Conservation (phyloP, 129 eudicot species). For the Sambucus nigra region DNA sequence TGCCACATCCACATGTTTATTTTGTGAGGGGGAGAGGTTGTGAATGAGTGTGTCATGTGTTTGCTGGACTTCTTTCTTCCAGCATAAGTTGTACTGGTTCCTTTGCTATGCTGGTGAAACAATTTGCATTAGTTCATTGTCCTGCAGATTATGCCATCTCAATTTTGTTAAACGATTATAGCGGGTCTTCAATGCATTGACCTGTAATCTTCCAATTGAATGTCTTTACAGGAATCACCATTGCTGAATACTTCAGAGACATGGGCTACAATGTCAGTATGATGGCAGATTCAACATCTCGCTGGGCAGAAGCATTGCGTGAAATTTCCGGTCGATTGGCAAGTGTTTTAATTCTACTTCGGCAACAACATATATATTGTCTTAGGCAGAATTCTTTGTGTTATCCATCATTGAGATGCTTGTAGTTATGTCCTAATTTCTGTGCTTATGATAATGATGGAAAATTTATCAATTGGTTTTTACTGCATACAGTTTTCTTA, state of each 20-base stretch:
- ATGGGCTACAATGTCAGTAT: constrained; percentile 99
- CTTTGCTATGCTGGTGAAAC: not conserved
- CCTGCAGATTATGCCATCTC: not conserved
- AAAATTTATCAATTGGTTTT: too few relatives aligned
- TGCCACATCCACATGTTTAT: too few relatives aligned
- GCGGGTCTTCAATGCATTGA: not conserved
- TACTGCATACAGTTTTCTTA: too few relatives aligned
- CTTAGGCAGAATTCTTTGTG: not conserved
- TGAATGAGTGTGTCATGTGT: not conserved
- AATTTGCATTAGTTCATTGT: too few relatives aligned
- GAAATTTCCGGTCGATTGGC: constrained; percentile 99
- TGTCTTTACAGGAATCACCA: constrained; percentile 71
- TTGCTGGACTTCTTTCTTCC: too few relatives aligned
- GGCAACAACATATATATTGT: not conserved
- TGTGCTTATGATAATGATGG: too few relatives aligned
- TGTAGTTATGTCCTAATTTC: too few relatives aligned
- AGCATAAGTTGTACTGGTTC: not conserved
- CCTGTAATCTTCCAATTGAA: constrained; percentile 1
- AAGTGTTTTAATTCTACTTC: constrained; percentile 4
- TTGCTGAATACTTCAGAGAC: constrained; percentile 98
- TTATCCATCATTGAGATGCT: constrained; percentile 2
- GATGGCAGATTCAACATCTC: constrained; percentile 99
- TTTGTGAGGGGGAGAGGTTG: too few relatives aligned
- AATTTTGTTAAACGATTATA: not conserved
- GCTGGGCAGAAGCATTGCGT: constrained; percentile 99